Evolutionary conservation across 371 early-diverging fungal genomes (phyloP).

Genomic region (Mucor indicus): DNA sequence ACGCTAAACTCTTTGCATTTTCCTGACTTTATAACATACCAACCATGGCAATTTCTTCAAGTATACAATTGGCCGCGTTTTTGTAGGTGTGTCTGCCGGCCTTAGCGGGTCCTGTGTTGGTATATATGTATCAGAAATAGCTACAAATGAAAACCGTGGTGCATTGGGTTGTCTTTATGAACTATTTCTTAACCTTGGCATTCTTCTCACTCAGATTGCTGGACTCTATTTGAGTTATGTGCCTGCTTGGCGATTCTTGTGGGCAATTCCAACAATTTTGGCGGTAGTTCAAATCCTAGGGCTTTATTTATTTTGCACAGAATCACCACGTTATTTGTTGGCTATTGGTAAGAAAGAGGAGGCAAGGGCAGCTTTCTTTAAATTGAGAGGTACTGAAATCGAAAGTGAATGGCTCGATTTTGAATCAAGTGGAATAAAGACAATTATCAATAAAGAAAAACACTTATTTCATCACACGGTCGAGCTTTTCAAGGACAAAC

Average conservation of each 20-base stretch:
- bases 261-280: conserved; percentile 58
- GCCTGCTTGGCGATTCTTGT: conserved; percentile 67
- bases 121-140: conserved; percentile 83
- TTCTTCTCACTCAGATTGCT: conserved; percentile 64
- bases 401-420: conserved; percentile 23
- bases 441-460: conserved; percentile 38
- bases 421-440: conserved; percentile 18
- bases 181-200: conserved; percentile 72
- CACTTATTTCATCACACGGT: no score
- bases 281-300: conserved; percentile 64
- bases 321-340: conserved; percentile 72
- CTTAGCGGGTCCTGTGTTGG: conserved; percentile 50
- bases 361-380: conserved; percentile 49
- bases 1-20: conserved; percentile 2
- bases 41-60: conserved; percentile 18
- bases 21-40: no score
- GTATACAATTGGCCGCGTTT: conserved; percentile 68
- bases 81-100: conserved; percentile 86
- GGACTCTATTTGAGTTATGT: conserved; percentile 60
- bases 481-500: no score
- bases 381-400: conserved; percentile 47
- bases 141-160: conserved; percentile 75
- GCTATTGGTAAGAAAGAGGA: conserved; percentile 47
- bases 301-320: conserved; percentile 58
- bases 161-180: conserved; percentile 55